These are phyloP conservation scores for Starmerella vaccinii DNA, from an alignment of 805 yeast genomes.

Conservation along the genomic window DNA sequence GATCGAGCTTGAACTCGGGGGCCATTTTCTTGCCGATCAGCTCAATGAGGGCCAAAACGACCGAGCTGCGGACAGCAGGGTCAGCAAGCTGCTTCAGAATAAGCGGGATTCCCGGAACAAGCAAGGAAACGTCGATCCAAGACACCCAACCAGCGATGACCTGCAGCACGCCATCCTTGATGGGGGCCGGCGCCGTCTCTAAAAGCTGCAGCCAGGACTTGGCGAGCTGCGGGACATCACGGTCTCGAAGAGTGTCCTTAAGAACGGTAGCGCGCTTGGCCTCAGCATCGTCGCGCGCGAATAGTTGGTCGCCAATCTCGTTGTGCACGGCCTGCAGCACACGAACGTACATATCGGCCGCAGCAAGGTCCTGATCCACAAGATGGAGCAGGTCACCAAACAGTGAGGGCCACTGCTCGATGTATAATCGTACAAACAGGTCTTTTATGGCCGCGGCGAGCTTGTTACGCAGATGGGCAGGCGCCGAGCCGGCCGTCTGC, in stretches of 20 bases:
- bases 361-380: constrained; percentile 33
- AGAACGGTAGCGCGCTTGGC: constrained; percentile 56
- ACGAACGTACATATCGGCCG: constrained; percentile 64
- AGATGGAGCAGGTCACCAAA: constrained; percentile 40
- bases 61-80: constrained; percentile 39
- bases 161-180: constrained; percentile 48
- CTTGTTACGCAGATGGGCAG: constrained; percentile 45
- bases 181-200: constrained; percentile 29
- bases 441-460: constrained; percentile 46
- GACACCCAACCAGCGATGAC: constrained; percentile 78
- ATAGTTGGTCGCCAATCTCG: constrained; percentile 88
- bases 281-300: constrained; percentile 51
- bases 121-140: constrained; percentile 80
- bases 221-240: constrained; percentile 46
- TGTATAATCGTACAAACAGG: constrained; percentile 42
- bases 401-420: constrained; percentile 41
- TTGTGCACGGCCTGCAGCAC: constrained; percentile 67
- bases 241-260: constrained; percentile 71
- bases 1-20: constrained; percentile 56
- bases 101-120: constrained; percentile 44
- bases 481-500: constrained; percentile 26
- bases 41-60: constrained; percentile 49
- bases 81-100: constrained; percentile 50
- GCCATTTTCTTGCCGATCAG: constrained; percentile 71
- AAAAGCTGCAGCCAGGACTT: constrained; percentile 23